Conservation (phyloP, 2,329 filamentous ascomycete genomes). For the Paracoccidioides brasiliensis region DNA sequence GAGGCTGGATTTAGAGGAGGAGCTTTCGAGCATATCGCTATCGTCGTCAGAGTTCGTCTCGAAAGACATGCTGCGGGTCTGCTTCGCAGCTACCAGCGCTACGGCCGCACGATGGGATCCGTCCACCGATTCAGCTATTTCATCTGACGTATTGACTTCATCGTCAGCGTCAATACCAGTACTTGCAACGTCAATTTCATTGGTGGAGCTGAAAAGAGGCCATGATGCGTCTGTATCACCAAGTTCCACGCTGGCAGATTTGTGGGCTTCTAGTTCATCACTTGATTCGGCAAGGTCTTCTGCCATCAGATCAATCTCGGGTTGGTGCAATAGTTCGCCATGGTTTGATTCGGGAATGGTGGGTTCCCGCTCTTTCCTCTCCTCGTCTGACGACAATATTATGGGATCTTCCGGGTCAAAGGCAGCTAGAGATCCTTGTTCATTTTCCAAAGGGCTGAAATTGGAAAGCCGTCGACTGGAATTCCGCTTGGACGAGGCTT, state of each 20-base stretch:
- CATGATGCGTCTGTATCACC: slow-evolving; percentile 17
- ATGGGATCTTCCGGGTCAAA: background rate
- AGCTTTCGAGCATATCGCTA: background rate
- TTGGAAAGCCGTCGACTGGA: background rate
- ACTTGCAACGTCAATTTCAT: background rate
- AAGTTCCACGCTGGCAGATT: slow-evolving; percentile 27
- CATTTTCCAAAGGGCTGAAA: background rate
- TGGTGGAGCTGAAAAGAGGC: background rate
- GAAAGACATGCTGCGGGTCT: background rate
- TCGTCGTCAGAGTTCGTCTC: background rate
- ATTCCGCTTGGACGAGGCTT: background rate
- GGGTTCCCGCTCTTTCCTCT: background rate
- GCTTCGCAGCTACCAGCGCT: background rate
- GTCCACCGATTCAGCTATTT: background rate
- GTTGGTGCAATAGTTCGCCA: background rate
- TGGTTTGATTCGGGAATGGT: background rate
- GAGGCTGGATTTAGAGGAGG: background rate
- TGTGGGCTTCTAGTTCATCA: slow-evolving; percentile 14
- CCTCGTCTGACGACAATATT: background rate
- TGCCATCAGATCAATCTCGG: background rate
- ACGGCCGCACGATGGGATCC: background rate
- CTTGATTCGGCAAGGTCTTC: background rate
- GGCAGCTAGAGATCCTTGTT: background rate
- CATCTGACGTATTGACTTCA: background rate
- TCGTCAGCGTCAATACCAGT: background rate